phyloP scores from a whole-genome alignment of 2,329 filamentous ascomycete genomes.

The Botrytis tulipae region DNA sequence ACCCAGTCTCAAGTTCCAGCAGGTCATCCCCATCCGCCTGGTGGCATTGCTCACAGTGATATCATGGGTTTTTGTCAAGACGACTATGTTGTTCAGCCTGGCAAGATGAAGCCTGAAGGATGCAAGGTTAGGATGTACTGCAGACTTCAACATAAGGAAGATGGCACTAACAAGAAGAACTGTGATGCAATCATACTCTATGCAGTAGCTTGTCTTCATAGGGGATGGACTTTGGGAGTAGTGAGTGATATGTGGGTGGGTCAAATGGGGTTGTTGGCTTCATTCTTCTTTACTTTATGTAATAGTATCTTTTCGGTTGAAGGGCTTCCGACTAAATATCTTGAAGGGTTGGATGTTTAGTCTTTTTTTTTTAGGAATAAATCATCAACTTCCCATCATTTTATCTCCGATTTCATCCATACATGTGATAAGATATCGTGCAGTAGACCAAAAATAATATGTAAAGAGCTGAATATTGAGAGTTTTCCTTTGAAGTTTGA shows the following conservation, averaged over 20 bases:
- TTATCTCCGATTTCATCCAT: neutral
- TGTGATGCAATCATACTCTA: neutral
- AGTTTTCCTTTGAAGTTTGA: neutral
- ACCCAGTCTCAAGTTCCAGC: neutral
- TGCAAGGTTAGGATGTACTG: neutral
- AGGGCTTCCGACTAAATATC: neutral
- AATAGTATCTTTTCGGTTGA: neutral
- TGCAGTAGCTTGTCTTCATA: neutral
- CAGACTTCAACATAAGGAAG: neutral
- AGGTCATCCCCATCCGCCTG: neutral
- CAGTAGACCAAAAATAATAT: neutral
- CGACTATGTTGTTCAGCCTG: neutral
- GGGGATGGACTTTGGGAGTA: constrained; percentile 3
- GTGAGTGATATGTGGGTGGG: neutral
- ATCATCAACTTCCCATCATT: neutral
- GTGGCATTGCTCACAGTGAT: neutral
- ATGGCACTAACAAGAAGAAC: neutral
- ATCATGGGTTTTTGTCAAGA: neutral
- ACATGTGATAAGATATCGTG: neutral
- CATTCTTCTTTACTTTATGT: neutral
- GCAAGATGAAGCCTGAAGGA: neutral
- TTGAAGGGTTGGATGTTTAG: neutral
- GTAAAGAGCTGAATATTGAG: neutral
- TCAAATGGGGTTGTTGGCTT: neutral
- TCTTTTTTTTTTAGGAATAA: neutral